Evolutionary conservation across 768 basidiomycete genomes (phyloP), one percentile per base, ranked within the genome.

Genomic region (Pulveroboletus sp.): DNA sequence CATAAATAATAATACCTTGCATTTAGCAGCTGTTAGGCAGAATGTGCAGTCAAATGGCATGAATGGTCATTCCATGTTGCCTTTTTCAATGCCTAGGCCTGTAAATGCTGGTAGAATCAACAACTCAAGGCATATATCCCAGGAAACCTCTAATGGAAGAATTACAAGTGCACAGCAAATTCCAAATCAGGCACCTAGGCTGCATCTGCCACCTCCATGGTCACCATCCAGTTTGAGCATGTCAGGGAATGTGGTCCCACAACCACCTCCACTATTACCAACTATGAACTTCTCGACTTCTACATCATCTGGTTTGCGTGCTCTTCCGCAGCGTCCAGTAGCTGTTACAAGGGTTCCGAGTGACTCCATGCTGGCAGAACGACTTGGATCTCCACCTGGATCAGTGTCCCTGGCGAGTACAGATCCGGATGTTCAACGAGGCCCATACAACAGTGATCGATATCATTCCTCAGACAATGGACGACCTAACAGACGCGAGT

Each of bases 301-400:
- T 39, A 18, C 31, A 8, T 37, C 35, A 0, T 1, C 26, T 35
- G 43, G 47, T 24, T 13, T 4, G 17, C 54, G 54, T 31, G 2
- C 26, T 11, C 61, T 65, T 33, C 62, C 62, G 1, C 60, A 36
- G 46, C 63, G 62, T 24, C 62, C 62, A 13, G 8, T 11, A 10
- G 14, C 5, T 15, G 0, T n/a, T 8, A 2, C 46, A 18, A 28
- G 4, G 1, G 1, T 21, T 39, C 58, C 58, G 11, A 54, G 39
- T 9, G 47, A 21, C 15, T 42, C 49, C 13, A 51, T 47, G n/a
- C 63, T 58, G 4, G 58, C 58, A 36, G 57, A 61, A 51, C 55
- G 55, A 15, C 42, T 56, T 15, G 52, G 51, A 21, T 57, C 51
- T 18, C 45, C 49, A 24, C 39, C 62, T 10, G 50, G 56, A 48